Evolutionary conservation across 306 rosid species (phyloP), one percentile per base, ranked within the genome.

Genomic region (Mimosa pudica): DNA sequence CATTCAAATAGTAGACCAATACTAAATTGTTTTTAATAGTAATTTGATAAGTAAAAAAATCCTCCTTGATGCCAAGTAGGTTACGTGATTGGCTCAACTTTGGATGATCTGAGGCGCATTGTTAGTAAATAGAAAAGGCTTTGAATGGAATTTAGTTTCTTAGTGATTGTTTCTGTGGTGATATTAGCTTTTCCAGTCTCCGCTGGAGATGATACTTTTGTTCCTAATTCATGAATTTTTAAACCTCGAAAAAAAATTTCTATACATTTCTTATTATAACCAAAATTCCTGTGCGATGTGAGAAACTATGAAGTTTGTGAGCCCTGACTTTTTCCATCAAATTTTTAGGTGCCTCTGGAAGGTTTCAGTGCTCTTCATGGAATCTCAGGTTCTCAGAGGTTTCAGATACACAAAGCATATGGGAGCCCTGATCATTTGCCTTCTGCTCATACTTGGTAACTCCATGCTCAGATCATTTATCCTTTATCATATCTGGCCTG

Each of bases 341-440:
- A 76, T 75, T 86, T 74, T 74, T 90, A 96, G 99, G 99, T 96
- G 84, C 99, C 99, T 76, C 84, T 96, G 78, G 99, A 96, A 86
- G 99, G 99, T 68, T 96, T 96, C 82, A 93, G 99, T 60, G 98
- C 99, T 61, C 97, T 96, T 45, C 99, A 96, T 86, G 99, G 99
- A 77, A 96, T 96, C 75, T 96, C 99, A 60, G 99, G 99, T 82
- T 89, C 96, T 32, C 99, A 96, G 71, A 96, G 89, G 88, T 96
- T 96, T 85, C 99, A 96, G 88, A 96, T 96, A 87, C 99, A 96
- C 89, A 96, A 90, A 81, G 99, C 99, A 8, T 96, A 96, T 57
- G 99, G 99, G 71, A 96, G 99, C 82, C 90, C 92, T 41, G 88
- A 91, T 76, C 99, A 96, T 86, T 89, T 96, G 86, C 99, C 99